Evolutionary conservation across 2,329 filamentous ascomycete genomes (phyloP).

Genomic region (Cytospora piceicola): DNA sequence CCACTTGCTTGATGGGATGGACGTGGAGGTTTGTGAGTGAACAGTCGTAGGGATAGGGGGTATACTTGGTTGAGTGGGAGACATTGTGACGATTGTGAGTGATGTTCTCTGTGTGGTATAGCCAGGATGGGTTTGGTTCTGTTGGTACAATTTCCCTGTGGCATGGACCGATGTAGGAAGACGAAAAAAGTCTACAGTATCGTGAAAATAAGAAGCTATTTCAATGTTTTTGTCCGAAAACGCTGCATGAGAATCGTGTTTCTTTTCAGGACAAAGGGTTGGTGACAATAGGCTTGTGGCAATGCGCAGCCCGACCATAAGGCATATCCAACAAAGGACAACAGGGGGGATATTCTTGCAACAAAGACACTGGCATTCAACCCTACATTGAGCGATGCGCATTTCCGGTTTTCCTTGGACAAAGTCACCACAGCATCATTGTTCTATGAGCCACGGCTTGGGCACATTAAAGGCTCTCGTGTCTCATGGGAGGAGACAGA

Average conservation of each 20-base stretch:
- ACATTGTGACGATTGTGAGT: neutral
- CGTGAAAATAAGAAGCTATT: no score
- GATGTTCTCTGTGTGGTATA: neutral
- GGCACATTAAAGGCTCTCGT: no score
- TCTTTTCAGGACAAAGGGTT: neutral
- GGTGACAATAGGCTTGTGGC: constrained; percentile 5
- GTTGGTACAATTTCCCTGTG: neutral
- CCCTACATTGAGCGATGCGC: neutral
- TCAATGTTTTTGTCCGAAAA: neutral
- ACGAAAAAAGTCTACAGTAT: no score
- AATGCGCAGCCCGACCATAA: neutral
- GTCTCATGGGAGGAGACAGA: no score
- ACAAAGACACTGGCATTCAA: neutral
- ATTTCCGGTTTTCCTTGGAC: no score
- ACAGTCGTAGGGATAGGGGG: neutral
- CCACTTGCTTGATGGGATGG: neutral
- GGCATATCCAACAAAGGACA: constrained; percentile 8
- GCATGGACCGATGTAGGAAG: neutral
- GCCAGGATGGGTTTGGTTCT: neutral
- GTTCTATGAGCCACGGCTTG: no score
- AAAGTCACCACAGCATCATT: neutral
- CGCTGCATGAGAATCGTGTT: no score
- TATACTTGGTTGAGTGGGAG: neutral
- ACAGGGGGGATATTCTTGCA: neutral
- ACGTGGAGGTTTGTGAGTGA: neutral